Evolutionary conservation across 1,139 yeast species (phyloP).

Genomic region (Blastobotrys buckinghamii): DNA sequence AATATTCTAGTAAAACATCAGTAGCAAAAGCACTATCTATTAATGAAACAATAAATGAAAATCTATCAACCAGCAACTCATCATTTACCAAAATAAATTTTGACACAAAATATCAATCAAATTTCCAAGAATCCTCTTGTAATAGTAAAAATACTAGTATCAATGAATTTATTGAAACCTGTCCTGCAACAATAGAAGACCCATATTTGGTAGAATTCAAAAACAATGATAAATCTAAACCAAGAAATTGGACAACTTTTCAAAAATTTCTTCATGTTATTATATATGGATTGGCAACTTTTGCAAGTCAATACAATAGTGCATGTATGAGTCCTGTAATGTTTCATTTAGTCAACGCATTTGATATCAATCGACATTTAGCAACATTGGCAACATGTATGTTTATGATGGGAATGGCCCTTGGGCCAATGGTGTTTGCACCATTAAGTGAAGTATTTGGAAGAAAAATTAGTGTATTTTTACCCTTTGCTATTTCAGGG

Average conservation of each 20-base stretch:
- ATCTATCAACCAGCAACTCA: too few relatives aligned
- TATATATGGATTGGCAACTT: slow-evolving; percentile 39
- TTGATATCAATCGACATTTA: slow-evolving; percentile 52
- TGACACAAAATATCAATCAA: too few relatives aligned
- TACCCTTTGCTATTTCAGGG: slow-evolving; percentile 54
- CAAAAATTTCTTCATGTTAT: slow-evolving; percentile 38
- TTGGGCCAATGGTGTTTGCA: slow-evolving; percentile 73
- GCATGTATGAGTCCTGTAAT: slow-evolving; percentile 40
- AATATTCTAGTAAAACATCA: too few relatives aligned
- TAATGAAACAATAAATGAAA: too few relatives aligned
- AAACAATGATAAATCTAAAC: slow-evolving; percentile 24
- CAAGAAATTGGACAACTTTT: slow-evolving; percentile 35
- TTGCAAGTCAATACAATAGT: slow-evolving; percentile 42
- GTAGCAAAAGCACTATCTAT: too few relatives aligned
- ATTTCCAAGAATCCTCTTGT: background rate
- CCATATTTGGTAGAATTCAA: slow-evolving; percentile 12
- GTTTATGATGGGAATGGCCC: slow-evolving; percentile 67
- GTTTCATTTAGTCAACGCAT: slow-evolving; percentile 43
- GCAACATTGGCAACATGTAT: slow-evolving; percentile 60
- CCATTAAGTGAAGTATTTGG: slow-evolving; percentile 82
- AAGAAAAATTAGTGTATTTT: slow-evolving; percentile 59
- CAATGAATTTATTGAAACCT: too few relatives aligned
- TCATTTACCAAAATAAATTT: too few relatives aligned
- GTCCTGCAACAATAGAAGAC: background rate
- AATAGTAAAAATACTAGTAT: too few relatives aligned